phyloP scores from a whole-genome alignment of 2,329 filamentous ascomycete species.

The Diplodia intermedia region DNA sequence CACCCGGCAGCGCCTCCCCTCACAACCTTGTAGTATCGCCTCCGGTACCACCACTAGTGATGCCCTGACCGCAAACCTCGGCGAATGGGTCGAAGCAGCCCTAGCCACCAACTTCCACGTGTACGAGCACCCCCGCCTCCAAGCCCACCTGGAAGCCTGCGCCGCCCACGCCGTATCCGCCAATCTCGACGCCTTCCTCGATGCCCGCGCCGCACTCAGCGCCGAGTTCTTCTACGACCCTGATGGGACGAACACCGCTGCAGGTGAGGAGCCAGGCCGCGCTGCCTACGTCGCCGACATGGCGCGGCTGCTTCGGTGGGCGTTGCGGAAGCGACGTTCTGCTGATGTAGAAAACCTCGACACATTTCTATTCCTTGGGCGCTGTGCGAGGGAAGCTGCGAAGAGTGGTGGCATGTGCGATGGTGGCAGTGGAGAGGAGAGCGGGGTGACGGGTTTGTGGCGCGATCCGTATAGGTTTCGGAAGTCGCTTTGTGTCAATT shows the following conservation, averaged over 20 bases:
- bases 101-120: not conserved
- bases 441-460: not conserved
- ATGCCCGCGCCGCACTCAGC: not conserved
- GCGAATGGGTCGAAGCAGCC: constrained; percentile 1
- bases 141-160: not conserved
- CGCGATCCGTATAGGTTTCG: not conserved
- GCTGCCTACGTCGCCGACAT: not conserved
- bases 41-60: not conserved
- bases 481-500: not conserved
- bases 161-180: not conserved
- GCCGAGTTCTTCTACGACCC: constrained; percentile 8
- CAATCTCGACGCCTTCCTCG: not conserved
- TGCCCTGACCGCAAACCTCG: not conserved
- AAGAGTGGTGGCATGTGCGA: too few species aligned
- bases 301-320: not conserved
- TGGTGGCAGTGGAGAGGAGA: not conserved
- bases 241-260: not conserved
- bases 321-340: not conserved
- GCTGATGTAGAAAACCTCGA: not conserved
- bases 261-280: not conserved
- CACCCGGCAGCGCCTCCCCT: not conserved
- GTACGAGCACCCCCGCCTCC: not conserved
- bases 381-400: not conserved
- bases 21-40: not conserved
- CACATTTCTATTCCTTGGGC: not conserved